Conservation (phyloP, 1,139 yeast species). For the Oligophagozyma castellii region DNA sequence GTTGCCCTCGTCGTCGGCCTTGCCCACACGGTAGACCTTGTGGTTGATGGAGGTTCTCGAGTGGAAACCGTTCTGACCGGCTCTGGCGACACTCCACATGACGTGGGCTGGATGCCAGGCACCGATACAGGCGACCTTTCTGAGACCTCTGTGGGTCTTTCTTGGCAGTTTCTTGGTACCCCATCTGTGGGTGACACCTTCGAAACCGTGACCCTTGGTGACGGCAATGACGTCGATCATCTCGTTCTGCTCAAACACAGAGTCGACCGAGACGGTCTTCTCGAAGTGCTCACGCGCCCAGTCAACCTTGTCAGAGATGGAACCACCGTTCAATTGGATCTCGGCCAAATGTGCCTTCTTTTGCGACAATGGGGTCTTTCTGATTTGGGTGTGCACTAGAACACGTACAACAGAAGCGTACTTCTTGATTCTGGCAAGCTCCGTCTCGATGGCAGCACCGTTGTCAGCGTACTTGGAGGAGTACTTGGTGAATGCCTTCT, state of each 20-base stretch:
- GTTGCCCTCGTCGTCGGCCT: slow-evolving; percentile 84
- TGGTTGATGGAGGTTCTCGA: slow-evolving; percentile 99
- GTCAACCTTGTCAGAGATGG: slow-evolving; percentile 90
- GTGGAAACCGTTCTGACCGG: slow-evolving; percentile 99
- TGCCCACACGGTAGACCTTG: slow-evolving; percentile 99
- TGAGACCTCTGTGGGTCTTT: slow-evolving; percentile 99
- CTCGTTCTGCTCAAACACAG: slow-evolving; percentile 98
- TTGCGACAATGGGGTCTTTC: slow-evolving; percentile 97
- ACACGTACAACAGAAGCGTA: slow-evolving; percentile 99
- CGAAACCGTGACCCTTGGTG: slow-evolving; percentile 99
- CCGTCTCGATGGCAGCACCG: slow-evolving; percentile 83
- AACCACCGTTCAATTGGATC: slow-evolving; percentile 99
- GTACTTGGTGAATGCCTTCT: slow-evolving; percentile 99
- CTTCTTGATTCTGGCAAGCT: slow-evolving; percentile 96
- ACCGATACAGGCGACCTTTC: slow-evolving; percentile 99
- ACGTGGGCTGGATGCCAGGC: slow-evolving; percentile 99
- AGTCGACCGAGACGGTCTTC: slow-evolving; percentile 91
- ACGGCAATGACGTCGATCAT: slow-evolving; percentile 97
- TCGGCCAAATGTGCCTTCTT: slow-evolving; percentile 99
- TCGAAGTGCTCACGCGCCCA: slow-evolving; percentile 99
- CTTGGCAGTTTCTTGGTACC: slow-evolving; percentile 99
- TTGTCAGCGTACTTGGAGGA: slow-evolving; percentile 91
- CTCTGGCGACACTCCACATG: slow-evolving; percentile 99
- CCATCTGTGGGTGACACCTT: slow-evolving; percentile 99
- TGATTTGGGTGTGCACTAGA: slow-evolving; percentile 97